phyloP scores from a whole-genome alignment of 257 asterid genomes.

The Solanum medicagineum region DNA sequence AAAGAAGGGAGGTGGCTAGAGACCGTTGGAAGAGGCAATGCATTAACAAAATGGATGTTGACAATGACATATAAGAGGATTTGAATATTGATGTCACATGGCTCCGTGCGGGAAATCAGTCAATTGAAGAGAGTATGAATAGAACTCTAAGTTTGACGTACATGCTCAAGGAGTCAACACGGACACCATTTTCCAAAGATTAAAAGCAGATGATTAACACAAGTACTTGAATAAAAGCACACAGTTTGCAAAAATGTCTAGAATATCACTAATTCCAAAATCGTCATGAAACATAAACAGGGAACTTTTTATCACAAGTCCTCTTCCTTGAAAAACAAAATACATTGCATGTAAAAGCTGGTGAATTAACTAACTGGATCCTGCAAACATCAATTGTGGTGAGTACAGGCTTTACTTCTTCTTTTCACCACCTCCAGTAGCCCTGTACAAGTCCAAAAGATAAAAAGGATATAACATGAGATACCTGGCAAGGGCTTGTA shows the following conservation, averaged over 20 bases:
- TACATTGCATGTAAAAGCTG: not conserved
- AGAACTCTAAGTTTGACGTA: too few species aligned
- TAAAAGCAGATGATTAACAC: not conserved
- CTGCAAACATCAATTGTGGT: not conserved
- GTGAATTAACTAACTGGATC: not conserved
- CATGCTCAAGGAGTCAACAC: not conserved
- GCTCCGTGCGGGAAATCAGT: conserved; percentile 48
- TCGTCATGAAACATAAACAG: not conserved
- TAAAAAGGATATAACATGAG: not conserved
- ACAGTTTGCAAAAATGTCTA: not conserved
- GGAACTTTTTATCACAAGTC: not conserved
- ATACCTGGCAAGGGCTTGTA: not conserved
- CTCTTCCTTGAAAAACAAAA: not conserved
- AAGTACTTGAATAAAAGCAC: not conserved
- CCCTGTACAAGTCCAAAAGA: not conserved
- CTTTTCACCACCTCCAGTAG: conserved; percentile 18
- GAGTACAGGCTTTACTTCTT: conserved; percentile 4
- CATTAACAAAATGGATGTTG: conserved; percentile 70
- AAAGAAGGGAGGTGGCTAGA: conserved; percentile 69
- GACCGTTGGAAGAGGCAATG: conserved; percentile 76
- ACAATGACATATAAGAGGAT: conserved; percentile 61
- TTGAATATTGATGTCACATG: conserved; percentile 56
- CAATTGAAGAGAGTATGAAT: conserved; percentile 37
- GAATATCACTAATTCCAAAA: not conserved
- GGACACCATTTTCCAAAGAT: not conserved